A percentile compares a stretch with the other conserved stretches of the same genome.
phyloP scores from a whole-genome alignment of 805 yeast genomes.

The Teunomyces lycoperdinae region DNA sequence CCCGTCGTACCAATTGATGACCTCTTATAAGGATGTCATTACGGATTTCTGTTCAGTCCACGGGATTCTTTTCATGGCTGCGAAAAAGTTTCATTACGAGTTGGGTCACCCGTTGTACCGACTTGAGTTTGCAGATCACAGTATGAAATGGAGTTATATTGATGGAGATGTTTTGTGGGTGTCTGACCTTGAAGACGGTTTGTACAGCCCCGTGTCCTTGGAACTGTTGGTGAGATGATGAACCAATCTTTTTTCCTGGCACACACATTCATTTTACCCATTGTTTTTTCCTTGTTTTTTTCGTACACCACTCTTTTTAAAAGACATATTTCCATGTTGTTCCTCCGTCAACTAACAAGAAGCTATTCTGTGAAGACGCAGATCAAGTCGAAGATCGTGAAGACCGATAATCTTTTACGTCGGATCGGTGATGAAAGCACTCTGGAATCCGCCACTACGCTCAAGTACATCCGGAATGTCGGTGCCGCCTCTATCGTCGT shows the following conservation, averaged over 20 bases:
- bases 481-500: slow-evolving; percentile 27
- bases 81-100: slow-evolving; percentile 26
- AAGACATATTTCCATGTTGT: not conserved
- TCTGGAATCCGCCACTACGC: slow-evolving; percentile 25
- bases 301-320: not conserved
- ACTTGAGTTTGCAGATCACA: slow-evolving; percentile 32
- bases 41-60: slow-evolving; percentile 54
- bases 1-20: slow-evolving; percentile 41
- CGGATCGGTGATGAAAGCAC: slow-evolving; percentile 34
- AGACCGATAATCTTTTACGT: slow-evolving; percentile 23
- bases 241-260: not conserved
- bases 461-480: slow-evolving; percentile 19
- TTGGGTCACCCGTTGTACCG: slow-evolving; percentile 46
- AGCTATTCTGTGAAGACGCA: slow-evolving; percentile 14
- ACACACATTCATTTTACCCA: not conserved
- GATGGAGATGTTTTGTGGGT: slow-evolving; percentile 67
- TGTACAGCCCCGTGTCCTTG: slow-evolving; percentile 39
- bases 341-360: not conserved
- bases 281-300: not conserved
- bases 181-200: slow-evolving; percentile 18
- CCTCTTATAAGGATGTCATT: slow-evolving; percentile 64
- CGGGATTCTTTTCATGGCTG: slow-evolving; percentile 42
- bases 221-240: slow-evolving; percentile 1
- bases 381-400: slow-evolving; percentile 9
- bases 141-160: slow-evolving; percentile 46